Conservation (phyloP, 2,329 filamentous ascomycete species). For the Cryphonectria naterciae region DNA sequence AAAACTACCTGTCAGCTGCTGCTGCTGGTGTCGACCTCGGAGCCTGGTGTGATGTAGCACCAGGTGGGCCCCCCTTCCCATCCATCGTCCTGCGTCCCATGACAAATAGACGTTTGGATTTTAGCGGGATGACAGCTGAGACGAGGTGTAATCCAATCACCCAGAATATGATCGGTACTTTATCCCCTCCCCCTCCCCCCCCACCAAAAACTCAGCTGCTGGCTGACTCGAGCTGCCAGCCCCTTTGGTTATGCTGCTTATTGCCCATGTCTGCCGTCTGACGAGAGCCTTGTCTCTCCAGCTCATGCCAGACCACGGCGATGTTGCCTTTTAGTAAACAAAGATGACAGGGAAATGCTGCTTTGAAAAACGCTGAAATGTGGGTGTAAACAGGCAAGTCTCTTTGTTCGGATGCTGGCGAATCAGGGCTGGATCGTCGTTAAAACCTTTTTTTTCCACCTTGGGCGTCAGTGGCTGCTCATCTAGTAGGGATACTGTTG, state of each 20-base stretch:
- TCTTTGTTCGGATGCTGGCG: background rate
- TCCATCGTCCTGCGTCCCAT: background rate
- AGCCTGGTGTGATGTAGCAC: background rate
- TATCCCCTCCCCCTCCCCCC: background rate
- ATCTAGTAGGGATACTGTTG: background rate
- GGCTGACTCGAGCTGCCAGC: background rate
- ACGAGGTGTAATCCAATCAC: slow-evolving; percentile 4
- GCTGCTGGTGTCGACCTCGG: background rate
- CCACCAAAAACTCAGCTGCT: no score
- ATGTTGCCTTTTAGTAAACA: background rate
- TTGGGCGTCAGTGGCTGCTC: background rate
- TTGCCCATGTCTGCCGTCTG: background rate
- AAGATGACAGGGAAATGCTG: background rate
- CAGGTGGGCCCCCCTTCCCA: background rate
- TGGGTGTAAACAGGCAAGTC: background rate
- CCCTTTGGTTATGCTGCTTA: background rate
- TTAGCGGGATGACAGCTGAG: slow-evolving; percentile 14
- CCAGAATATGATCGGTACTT: background rate
- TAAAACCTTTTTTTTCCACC: background rate
- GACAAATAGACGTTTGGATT: slow-evolving; percentile 18
- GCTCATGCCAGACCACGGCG: background rate
- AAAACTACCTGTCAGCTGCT: background rate
- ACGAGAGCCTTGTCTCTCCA: background rate
- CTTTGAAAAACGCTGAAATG: background rate
- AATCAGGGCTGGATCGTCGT: background rate